These are phyloP conservation scores for Prunus armeniaca DNA, from an alignment of 306 rosid genomes.

Conservation along the genomic window DNA sequence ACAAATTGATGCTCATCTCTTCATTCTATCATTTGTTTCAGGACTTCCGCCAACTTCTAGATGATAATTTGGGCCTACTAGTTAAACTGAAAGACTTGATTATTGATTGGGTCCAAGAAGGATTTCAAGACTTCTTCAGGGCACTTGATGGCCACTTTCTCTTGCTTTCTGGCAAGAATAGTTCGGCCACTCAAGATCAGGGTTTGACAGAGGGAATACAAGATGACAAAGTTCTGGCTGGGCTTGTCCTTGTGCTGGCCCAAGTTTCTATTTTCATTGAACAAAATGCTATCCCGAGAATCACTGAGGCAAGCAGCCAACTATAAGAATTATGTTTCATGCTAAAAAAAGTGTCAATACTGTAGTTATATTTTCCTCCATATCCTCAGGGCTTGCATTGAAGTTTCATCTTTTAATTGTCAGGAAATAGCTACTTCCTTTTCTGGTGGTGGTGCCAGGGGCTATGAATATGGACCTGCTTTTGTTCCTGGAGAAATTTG, in stretches of 20 bases:
- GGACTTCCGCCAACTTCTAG: constrained; percentile 83
- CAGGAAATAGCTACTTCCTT: constrained; percentile 89
- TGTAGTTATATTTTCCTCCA: constrained; percentile 18
- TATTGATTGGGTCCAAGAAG: constrained; percentile 89
- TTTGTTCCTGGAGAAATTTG: constrained; percentile 86
- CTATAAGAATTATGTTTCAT: constrained; percentile 18
- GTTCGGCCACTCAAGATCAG: constrained; percentile 48
- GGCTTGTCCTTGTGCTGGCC: constrained; percentile 81
- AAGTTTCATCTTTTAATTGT: constrained; percentile 31
- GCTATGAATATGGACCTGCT: constrained; percentile 76
- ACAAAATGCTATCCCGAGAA: constrained; percentile 83
- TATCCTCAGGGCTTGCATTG: constrained; percentile 24
- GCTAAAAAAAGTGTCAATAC: constrained; percentile 21
- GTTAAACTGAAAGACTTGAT: constrained; percentile 56
- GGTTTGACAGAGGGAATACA: constrained; percentile 60
- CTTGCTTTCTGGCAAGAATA: constrained; percentile 61
- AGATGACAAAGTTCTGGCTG: constrained; percentile 66
- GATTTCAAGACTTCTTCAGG: constrained; percentile 79
- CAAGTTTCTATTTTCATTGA: constrained; percentile 82
- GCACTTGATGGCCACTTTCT: constrained; percentile 67
- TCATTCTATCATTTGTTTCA: constrained; percentile 25
- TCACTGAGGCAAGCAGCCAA: constrained; percentile 72
- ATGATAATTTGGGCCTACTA: constrained; percentile 52
- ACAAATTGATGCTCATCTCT: constrained; percentile 6
- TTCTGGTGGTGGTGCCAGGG: constrained; percentile 76